These are phyloP conservation scores for Cordyceps tenuipes DNA, from an alignment of 2,329 filamentous ascomycete species.

Conservation along the genomic window DNA sequence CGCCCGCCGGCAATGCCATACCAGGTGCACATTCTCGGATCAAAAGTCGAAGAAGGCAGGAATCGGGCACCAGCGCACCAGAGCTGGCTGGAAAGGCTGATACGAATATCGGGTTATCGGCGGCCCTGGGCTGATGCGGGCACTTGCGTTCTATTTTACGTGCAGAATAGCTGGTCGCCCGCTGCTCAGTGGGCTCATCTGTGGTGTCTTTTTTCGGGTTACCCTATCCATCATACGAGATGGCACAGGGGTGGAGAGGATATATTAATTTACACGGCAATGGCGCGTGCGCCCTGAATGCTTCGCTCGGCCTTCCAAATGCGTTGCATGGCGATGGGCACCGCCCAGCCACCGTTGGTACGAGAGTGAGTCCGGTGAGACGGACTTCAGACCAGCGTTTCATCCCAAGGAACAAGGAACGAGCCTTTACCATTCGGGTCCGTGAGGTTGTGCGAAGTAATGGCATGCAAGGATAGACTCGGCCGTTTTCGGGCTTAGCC, in stretches of 20 bases:
- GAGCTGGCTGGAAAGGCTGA: not conserved
- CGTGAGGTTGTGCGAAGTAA: not conserved
- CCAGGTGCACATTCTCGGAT: not conserved
- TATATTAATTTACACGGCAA: not conserved
- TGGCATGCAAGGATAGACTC: not conserved
- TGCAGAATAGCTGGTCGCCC: not conserved
- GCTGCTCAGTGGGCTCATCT: not conserved
- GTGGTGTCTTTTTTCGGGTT: not conserved
- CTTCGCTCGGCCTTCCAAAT: not conserved
- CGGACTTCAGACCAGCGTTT: not conserved
- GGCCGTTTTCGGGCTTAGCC: not conserved
- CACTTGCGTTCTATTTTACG: not conserved
- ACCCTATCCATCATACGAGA: not conserved
- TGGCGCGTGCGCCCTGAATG: not conserved
- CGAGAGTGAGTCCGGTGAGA: not conserved
- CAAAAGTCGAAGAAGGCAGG: not conserved
- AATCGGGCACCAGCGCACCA: not conserved
- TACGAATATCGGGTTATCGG: not conserved
- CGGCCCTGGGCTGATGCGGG: not conserved
- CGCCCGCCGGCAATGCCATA: not conserved
- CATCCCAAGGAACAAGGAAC: not conserved
- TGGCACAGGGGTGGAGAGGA: not conserved
- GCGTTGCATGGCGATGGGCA: not conserved
- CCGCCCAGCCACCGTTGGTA: not conserved
- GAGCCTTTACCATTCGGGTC: not conserved